phyloP scores from a whole-genome alignment of 495 filamentous ascomycete species.

The Penicillium cataractarum region DNA sequence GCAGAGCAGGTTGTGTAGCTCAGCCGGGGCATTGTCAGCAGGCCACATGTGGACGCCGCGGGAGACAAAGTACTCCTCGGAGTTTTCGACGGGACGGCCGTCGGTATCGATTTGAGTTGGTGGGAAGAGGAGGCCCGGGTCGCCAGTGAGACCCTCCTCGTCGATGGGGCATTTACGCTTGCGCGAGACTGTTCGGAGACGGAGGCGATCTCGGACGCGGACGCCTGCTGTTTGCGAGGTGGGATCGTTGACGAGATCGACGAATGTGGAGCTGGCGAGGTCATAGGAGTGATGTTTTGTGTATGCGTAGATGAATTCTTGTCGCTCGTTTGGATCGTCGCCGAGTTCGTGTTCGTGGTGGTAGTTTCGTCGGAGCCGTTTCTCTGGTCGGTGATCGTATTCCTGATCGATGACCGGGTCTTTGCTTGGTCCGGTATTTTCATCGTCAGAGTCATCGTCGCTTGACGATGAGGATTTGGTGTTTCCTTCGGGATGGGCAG shows the following conservation, averaged over 20 bases:
- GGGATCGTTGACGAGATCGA: constrained; percentile 69
- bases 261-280: constrained; percentile 57
- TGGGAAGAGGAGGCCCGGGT: constrained; percentile 35
- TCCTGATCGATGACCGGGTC: constrained; percentile 35
- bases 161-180: constrained; percentile 45
- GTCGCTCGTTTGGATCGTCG: constrained; percentile 41
- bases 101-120: constrained; percentile 35
- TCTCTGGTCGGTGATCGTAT: constrained; percentile 40
- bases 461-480: neutral
- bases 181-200: constrained; percentile 55
- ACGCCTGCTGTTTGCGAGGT: constrained; percentile 34
- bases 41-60: constrained; percentile 64
- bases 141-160: constrained; percentile 39
- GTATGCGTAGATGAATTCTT: constrained; percentile 58
- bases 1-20: constrained; percentile 60
- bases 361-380: constrained; percentile 45
- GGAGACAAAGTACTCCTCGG: constrained; percentile 53
- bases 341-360: constrained; percentile 53
- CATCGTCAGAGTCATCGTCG: neutral
- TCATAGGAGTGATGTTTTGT: constrained; percentile 65
- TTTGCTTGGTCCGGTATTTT: constrained; percentile 14
- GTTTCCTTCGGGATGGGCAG: constrained; percentile 23
- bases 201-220: constrained; percentile 50
- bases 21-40: constrained; percentile 46
- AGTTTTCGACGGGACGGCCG: constrained; percentile 33